Evolutionary conservation across 176 grass and related monocot species (phyloP).

Genomic region (Ampelocalamus luodianensis): DNA sequence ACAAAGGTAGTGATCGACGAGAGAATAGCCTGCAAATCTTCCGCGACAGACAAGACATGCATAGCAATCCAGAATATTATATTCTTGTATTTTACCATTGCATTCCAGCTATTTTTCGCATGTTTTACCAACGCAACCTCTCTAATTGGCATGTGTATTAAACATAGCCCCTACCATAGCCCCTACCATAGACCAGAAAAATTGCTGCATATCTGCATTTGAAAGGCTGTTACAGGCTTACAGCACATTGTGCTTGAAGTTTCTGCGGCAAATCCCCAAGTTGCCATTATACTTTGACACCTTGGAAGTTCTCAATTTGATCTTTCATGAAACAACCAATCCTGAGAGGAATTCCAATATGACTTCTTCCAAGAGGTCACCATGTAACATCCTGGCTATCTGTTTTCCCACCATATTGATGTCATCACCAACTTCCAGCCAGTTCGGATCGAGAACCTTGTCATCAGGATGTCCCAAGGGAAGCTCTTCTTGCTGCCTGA

Average conservation of each 20-base stretch:
- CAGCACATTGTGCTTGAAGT: conserved; percentile 20
- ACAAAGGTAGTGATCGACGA: no score
- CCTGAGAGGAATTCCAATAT: conserved; percentile 50
- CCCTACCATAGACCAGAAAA: conserved; percentile 29
- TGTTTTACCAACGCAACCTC: no score
- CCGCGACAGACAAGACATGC: no score
- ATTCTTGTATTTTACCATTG: no score
- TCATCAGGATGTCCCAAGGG: conserved; percentile 37
- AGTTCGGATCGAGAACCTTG: conserved; percentile 63
- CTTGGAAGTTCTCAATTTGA: not conserved
- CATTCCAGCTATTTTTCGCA: no score
- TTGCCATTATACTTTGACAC: conserved; percentile 1
- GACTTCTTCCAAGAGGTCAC: conserved; percentile 68
- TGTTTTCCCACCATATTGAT: conserved; percentile 52
- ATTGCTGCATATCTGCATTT: conserved; percentile 30
- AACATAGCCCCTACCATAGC: no score
- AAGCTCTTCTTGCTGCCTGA: conserved; percentile 50
- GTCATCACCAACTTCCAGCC: conserved; percentile 53
- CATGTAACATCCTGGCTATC: conserved; percentile 49
- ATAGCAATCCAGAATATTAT: no score
- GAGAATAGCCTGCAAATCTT: no score
- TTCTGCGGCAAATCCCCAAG: not conserved
- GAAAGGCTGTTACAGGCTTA: conserved; percentile 2
- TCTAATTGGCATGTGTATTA: conserved; percentile 7
- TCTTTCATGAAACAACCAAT: not conserved